Evolutionary conservation across 1,139 yeast species (phyloP), one percentile per base, ranked within the genome.

Genomic region (Pichia norvegensis): DNA sequence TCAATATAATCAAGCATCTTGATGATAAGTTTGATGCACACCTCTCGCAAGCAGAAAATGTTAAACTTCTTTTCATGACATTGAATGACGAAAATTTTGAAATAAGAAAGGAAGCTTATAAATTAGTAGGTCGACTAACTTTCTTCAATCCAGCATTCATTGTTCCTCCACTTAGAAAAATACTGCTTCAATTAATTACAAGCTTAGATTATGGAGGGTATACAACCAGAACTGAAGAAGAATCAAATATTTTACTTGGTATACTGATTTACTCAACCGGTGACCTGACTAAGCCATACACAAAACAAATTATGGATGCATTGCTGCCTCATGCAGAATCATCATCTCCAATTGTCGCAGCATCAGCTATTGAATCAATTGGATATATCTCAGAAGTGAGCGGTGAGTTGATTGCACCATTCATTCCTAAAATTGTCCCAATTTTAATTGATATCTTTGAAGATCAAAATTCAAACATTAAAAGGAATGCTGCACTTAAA

Each of bases 101-200:
- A 13, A 86, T 92, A 21, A 75, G 96, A 44, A 79, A 84, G 57
- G 84, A 79, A n/a, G 84, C 96, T 0, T 78, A 90, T 38, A 73
- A 74, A 41, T 75, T 90, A 9, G 78, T 92, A 48, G 97, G 98
- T 2, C 74, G 97, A 47, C 67, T 94, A 20, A 83, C 96, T 0
- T 69, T 79, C 4, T 82, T 87, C 35, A 94, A 94, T 58, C 97
- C 99, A 1, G 97, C 98, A 0, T 90, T 87, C 63, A 87, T 92
- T 52, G 92, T 90, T 25, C 98, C 99, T 0, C 85, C 95, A 1
- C 69, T 94, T 46, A 71, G 98, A 55, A 90, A 87, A 59, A 80
- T 94, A 0, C 67, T 94, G 51, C 80, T 94, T 44, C 97, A 92
- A 62, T 70, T 90, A 19, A 66, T 94, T 43, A 86, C 97, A 0